These are phyloP conservation scores for Letharia lupina DNA, from an alignment of 495 filamentous ascomycete genomes.

Conservation along the genomic window DNA sequence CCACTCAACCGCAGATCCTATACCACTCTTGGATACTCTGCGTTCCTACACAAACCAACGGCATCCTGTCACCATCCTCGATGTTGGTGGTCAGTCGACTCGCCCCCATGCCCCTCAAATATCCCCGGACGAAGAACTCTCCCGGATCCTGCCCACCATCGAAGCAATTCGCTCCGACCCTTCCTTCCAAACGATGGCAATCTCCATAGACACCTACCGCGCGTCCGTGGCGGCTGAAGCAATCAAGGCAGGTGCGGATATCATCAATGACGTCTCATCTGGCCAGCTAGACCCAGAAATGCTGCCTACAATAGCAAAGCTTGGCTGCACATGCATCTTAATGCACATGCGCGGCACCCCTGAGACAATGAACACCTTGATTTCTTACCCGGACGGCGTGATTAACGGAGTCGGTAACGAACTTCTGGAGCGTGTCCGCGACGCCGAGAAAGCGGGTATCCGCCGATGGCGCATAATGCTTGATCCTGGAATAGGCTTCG, in stretches of 20 bases:
- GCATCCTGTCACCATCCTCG: conserved; percentile 64
- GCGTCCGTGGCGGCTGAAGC: conserved; percentile 75
- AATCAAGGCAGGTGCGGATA: conserved; percentile 74
- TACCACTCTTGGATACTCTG: conserved; percentile 24
- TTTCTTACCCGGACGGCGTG: conserved; percentile 65
- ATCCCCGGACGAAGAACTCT: conserved; percentile 60
- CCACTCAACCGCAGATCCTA: conserved; percentile 32
- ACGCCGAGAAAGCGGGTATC: conserved; percentile 75
- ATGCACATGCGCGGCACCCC: conserved; percentile 96
- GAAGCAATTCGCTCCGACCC: conserved; percentile 56
- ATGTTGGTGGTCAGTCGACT: conserved; percentile 84
- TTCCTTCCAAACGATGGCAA: conserved; percentile 51
- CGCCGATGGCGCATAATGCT: conserved; percentile 89
- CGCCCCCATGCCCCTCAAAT: conserved; percentile 64
- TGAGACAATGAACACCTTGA: conserved; percentile 65
- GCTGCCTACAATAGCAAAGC: conserved; percentile 67
- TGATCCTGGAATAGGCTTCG: conserved; percentile 90
- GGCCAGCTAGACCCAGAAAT: conserved; percentile 73
- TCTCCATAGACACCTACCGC: conserved; percentile 90
- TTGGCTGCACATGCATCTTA: conserved; percentile 75
- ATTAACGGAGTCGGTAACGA: conserved; percentile 62
- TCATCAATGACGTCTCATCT: conserved; percentile 91
- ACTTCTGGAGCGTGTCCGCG: conserved; percentile 58
- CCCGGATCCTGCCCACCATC: conserved; percentile 72
- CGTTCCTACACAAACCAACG: conserved; percentile 29